A percentile compares a stretch with the other conserved stretches of the same genome.
phyloP scores from a whole-genome alignment of 2,329 filamentous ascomycete species.

The Trichocomaceae sp. region DNA sequence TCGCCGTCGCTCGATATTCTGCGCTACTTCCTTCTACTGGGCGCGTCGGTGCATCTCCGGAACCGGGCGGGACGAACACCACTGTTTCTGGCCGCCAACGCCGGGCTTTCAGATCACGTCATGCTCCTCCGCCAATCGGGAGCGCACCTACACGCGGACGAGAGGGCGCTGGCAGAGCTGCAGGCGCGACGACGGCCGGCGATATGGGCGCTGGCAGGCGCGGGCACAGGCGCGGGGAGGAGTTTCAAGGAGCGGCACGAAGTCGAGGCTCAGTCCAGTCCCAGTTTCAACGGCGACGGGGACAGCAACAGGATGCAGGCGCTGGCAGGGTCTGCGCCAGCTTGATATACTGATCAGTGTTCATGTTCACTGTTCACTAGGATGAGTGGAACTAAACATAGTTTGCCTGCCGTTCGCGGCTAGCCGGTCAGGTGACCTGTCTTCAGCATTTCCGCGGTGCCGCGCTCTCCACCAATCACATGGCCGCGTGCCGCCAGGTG shows the following conservation, averaged over 20 bases:
- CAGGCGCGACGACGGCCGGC: slow-evolving; percentile 39
- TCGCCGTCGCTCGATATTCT: slow-evolving; percentile 51
- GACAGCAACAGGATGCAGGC: not conserved
- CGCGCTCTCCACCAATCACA: not conserved
- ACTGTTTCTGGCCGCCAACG: slow-evolving; percentile 53
- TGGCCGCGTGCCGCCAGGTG: not conserved
- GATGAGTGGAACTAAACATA: no score
- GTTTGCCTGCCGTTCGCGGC: not conserved
- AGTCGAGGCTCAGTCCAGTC: not conserved
- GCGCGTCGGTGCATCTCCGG: slow-evolving; percentile 54
- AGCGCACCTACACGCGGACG: slow-evolving; percentile 54
- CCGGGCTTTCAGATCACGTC: slow-evolving; percentile 50
- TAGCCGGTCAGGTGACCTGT: not conserved
- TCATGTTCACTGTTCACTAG: no score
- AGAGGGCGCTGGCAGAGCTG: slow-evolving; percentile 47
- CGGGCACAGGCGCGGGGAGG: slow-evolving; percentile 26
- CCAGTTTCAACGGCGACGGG: no score
- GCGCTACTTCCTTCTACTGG: slow-evolving; percentile 49
- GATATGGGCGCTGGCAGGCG: slow-evolving; percentile 39
- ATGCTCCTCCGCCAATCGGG: slow-evolving; percentile 49
- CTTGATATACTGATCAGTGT: no score
- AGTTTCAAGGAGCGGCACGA: slow-evolving; percentile 11
- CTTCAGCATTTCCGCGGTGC: slow-evolving; percentile 5
- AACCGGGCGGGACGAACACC: slow-evolving; percentile 54
- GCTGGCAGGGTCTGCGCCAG: slow-evolving; percentile 3